A percentile compares a stretch with the other conserved stretches of the same genome.
Conservation (phyloP, 2,329 filamentous ascomycete genomes). For the Penicillium crustosum region DNA sequence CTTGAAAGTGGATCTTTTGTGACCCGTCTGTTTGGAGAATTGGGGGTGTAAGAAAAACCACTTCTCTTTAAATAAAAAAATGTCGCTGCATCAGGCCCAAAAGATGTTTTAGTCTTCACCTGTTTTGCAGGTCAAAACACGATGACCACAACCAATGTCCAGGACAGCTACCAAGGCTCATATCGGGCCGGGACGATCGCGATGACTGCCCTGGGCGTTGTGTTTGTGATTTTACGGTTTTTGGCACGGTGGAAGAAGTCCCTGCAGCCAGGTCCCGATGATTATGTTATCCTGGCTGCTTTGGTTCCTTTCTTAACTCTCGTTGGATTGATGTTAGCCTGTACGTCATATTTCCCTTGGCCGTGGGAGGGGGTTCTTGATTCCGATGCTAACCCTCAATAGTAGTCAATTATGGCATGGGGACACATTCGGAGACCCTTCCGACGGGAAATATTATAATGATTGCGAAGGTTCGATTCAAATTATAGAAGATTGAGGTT, state of each 20-base stretch:
- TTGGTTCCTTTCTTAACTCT: slow-evolving; percentile 5
- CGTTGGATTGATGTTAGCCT: slow-evolving; percentile 5
- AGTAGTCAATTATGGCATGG: slow-evolving; percentile 18
- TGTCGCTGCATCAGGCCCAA: not conserved
- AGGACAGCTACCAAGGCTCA: not conserved
- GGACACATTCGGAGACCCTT: slow-evolving; percentile 5
- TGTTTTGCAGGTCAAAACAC: not conserved
- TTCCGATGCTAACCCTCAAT: not conserved
- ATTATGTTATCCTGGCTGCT: slow-evolving; percentile 13
- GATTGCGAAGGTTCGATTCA: slow-evolving; percentile 10
- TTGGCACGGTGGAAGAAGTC: slow-evolving; percentile 11
- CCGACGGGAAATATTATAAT: slow-evolving; percentile 2
- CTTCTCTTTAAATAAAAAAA: not conserved
- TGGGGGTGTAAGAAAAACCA: not conserved
- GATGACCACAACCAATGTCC: not conserved
- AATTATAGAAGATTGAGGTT: not conserved
- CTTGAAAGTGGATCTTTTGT: not conserved
- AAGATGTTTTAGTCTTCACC: not conserved
- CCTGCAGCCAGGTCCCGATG: slow-evolving; percentile 1
- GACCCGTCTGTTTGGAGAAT: not conserved
- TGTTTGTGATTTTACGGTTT: slow-evolving; percentile 15
- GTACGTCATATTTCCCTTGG: not conserved
- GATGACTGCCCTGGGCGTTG: slow-evolving; percentile 12
- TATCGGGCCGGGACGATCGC: slow-evolving; percentile 10
- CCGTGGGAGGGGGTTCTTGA: not conserved